These are phyloP conservation scores for Angomonas desouzai DNA, from an alignment of 208 protist species.

Conservation along the genomic window DNA sequence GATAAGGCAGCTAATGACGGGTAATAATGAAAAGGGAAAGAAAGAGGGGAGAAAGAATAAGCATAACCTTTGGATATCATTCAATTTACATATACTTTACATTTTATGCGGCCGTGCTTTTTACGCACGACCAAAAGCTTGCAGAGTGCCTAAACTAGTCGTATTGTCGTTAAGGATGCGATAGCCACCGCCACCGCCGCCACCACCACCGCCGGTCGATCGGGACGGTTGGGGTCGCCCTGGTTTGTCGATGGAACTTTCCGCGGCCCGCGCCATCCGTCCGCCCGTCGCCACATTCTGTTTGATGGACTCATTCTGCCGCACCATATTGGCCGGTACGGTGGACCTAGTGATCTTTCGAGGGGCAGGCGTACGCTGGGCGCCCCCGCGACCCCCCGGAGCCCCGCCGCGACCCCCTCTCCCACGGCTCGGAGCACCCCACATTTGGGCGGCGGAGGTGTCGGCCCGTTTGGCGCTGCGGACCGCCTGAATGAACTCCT, in stretches of 20 bases:
- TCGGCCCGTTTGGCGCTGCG: slow-evolving; percentile 37
- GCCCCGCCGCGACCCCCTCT: not conserved
- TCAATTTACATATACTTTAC: not conserved
- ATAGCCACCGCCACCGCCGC: slow-evolving; percentile 19
- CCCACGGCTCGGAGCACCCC: slow-evolving; percentile 24
- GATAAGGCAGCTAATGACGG: too few relatives aligned
- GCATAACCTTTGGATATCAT: too few relatives aligned
- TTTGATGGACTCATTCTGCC: slow-evolving; percentile 48
- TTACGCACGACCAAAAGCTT: slow-evolving; percentile 78
- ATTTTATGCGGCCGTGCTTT: too few relatives aligned
- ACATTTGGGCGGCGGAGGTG: slow-evolving; percentile 41
- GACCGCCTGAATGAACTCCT: slow-evolving; percentile 84
- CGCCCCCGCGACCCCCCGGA: not conserved
- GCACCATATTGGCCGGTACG: slow-evolving; percentile 53
- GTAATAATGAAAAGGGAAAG: not conserved
- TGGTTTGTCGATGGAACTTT: slow-evolving; percentile 15
- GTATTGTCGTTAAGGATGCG: slow-evolving; percentile 80
- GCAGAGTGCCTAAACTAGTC: slow-evolving; percentile 82
- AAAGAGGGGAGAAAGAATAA: too few relatives aligned
- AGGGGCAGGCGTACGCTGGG: slow-evolving; percentile 9
- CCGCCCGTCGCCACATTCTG: slow-evolving; percentile 49
- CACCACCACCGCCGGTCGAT: slow-evolving; percentile 23
- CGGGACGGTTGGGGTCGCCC: slow-evolving; percentile 4
- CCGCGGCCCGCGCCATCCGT: slow-evolving; percentile 20
- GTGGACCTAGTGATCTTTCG: slow-evolving; percentile 2